Percentiles rank a stretch among this genome's conserved stretches.
Conservation (phyloP, 371 early-diverging fungal species). For the Mortierella polycephala region DNA sequence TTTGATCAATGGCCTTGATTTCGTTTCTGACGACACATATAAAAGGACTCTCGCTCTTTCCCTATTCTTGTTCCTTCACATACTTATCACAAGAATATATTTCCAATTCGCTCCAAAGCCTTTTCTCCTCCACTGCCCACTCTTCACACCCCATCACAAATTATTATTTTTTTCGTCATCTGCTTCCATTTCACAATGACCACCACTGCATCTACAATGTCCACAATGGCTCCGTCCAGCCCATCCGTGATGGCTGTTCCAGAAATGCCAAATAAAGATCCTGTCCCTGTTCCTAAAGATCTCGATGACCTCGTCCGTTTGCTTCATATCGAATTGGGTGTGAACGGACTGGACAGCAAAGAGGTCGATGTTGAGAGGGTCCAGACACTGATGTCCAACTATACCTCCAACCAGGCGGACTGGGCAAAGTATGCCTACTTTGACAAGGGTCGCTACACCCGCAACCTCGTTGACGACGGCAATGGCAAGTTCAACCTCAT, state of each 20-base stretch:
- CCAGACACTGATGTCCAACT: slow-evolving; percentile 70
- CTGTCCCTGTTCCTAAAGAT: slow-evolving; percentile 48
- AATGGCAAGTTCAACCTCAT: slow-evolving; percentile 95
- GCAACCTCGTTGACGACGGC: slow-evolving; percentile 92
- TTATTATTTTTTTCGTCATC: no score
- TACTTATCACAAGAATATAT: no score
- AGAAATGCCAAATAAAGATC: slow-evolving; percentile 5
- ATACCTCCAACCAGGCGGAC: slow-evolving; percentile 72
- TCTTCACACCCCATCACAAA: no score
- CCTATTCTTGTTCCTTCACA: no score
- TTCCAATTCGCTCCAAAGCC: no score
- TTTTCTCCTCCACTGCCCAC: no score
- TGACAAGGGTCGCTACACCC: slow-evolving; percentile 81
- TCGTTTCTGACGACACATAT: no score
- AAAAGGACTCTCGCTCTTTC: no score
- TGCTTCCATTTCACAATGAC: background rate
- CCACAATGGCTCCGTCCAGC: background rate
- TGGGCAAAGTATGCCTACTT: slow-evolving; percentile 85
- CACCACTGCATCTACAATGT: background rate
- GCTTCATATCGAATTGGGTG: slow-evolving; percentile 62
- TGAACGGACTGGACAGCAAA: slow-evolving; percentile 67
- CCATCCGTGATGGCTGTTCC: background rate
- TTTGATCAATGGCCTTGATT: no score
- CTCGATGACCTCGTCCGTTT: slow-evolving; percentile 60
- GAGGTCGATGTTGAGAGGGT: slow-evolving; percentile 69